These are phyloP conservation scores for Fibroporia radiculosa DNA, from an alignment of 768 basidiomycete species.

Conservation along the genomic window DNA sequence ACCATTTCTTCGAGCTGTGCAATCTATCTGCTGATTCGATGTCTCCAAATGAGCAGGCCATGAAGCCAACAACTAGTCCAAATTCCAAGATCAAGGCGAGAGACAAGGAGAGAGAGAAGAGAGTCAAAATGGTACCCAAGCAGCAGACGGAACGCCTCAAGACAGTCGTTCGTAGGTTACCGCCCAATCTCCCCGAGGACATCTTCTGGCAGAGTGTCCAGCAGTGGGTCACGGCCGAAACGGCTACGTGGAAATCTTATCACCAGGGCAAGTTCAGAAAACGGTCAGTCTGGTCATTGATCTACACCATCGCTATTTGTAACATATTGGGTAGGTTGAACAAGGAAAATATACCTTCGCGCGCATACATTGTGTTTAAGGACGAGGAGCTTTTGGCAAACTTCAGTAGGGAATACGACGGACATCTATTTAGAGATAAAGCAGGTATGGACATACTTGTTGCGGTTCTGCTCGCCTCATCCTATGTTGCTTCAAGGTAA, in stretches of 20 bases:
- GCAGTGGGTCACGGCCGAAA: slow-evolving; percentile 75
- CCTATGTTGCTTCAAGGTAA: slow-evolving; percentile 46
- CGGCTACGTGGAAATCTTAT: slow-evolving; percentile 58
- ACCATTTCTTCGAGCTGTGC: too few species aligned
- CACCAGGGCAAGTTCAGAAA: slow-evolving; percentile 63
- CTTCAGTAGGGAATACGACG: slow-evolving; percentile 84
- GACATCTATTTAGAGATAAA: slow-evolving; percentile 88
- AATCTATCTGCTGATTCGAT: too few species aligned
- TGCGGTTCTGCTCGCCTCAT: neutral
- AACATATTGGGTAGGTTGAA: slow-evolving; percentile 43
- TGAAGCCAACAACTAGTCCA: neutral
- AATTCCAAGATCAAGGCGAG: slow-evolving; percentile 6
- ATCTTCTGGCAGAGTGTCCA: slow-evolving; percentile 92
- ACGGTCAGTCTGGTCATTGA: slow-evolving; percentile 37
- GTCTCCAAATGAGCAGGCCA: neutral
- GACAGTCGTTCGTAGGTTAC: slow-evolving; percentile 79
- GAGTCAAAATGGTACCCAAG: slow-evolving; percentile 11
- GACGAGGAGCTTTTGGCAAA: slow-evolving; percentile 57
- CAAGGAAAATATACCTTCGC: slow-evolving; percentile 79
- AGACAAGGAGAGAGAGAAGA: slow-evolving; percentile 15
- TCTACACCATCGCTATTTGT: neutral
- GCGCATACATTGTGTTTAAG: slow-evolving; percentile 91
- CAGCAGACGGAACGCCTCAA: slow-evolving; percentile 60
- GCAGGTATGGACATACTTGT: slow-evolving; percentile 46
- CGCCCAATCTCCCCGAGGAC: slow-evolving; percentile 86